phyloP scores from a whole-genome alignment of 2,329 filamentous ascomycete species.

The Volutella citrinella region DNA sequence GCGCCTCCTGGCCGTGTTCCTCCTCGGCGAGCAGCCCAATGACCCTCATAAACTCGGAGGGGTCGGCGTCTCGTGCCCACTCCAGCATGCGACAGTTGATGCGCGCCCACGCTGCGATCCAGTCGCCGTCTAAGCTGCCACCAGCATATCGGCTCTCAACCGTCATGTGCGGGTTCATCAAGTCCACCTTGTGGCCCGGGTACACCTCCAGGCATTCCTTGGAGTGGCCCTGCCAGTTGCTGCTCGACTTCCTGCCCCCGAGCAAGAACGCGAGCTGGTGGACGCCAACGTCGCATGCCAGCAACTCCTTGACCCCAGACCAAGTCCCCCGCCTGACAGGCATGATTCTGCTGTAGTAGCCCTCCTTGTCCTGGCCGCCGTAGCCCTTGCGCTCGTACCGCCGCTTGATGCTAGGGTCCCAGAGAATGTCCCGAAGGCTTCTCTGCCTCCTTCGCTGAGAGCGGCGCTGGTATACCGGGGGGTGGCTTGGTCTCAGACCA shows the following conservation, averaged over 20 bases:
- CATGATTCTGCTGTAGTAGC: no score
- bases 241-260: constrained; percentile 7
- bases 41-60: constrained; percentile 28
- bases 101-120: constrained; percentile 31
- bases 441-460: no score
- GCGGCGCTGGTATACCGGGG: no score
- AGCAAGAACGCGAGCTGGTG: constrained; percentile 22
- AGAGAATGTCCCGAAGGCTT: no score
- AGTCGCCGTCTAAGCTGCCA: constrained; percentile 32
- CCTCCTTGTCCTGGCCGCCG: no score
- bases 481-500: no score
- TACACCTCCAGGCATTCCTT: constrained; percentile 1
- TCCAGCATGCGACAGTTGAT: constrained; percentile 32
- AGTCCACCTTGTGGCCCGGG: background rate
- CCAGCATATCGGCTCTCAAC: constrained; percentile 37
- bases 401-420: no score
- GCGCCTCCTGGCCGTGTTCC: constrained; percentile 5
- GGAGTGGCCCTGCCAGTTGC: constrained; percentile 21
- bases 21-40: constrained; percentile 20
- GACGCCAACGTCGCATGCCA: constrained; percentile 20
- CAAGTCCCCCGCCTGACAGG: constrained; percentile 13
- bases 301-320: constrained; percentile 20
- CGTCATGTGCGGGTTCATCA: constrained; percentile 7
- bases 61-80: constrained; percentile 23
- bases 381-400: no score